Base-by-base conservation (phyloP, 2,329 filamentous ascomycete genomes). In the Cercospora sp. region DNA sequence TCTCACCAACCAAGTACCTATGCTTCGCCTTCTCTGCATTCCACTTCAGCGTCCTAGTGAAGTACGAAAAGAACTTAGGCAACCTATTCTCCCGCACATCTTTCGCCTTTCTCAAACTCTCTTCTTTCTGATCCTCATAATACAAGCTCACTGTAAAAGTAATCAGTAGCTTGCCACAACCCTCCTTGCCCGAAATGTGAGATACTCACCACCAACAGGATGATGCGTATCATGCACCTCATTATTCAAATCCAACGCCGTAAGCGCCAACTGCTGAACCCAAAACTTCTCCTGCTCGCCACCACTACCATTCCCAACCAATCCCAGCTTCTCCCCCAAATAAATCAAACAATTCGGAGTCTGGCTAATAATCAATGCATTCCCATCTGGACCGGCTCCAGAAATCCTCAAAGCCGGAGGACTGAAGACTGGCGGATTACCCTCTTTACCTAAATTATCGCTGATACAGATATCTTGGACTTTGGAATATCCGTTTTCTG, bases 161-260 rank as follows among this genome's bases (percentile, higher is more conserved):
- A 31, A 31, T 31, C 30, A 31, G 30, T 10, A 31, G 30, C 9
- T 10, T 31, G 30, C 13, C 9, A 2, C 33, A 36, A 36, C 16
- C 12, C 13, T 36, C 12, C 1, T 6, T 16, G 16, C 4, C 33
- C 9, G 5, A 53, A 53, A 31, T 23, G n/a, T 1, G 20, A 13
- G 13, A 55, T n/a, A 36, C 66, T 51, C 39, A 31, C 70, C 69
- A 18, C 70, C 72, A 31, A 75, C 67, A 23, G 91, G 91, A 75
- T 94, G 91, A 77, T 94, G 91, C 28, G 87, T 88, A 73, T 94
- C 90, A 76, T 94, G 91, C 0, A 87, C 78, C 80, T 94, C 91
- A 72, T 90, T 88, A 74, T 86, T 87, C 58, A 94, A 78, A 73
- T 94, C 91, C 18, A 94, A 79, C 1, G 90, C 89, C 3, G 91